Evolutionary conservation across 305 asterid species (phyloP).

Genomic region (Plantago rigida): DNA sequence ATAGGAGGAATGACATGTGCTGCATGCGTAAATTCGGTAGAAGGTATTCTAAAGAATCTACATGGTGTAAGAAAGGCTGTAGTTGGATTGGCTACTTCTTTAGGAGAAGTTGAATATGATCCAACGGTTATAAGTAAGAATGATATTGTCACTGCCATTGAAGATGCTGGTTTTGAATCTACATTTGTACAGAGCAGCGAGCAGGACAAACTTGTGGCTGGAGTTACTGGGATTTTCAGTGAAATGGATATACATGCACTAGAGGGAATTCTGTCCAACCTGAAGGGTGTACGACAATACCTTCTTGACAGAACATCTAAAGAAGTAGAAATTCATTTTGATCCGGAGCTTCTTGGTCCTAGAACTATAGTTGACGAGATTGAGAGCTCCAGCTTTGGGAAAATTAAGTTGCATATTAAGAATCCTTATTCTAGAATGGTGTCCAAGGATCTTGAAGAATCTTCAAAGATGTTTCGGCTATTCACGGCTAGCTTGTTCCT

Average conservation of each 20-base stretch:
- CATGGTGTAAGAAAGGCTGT: conserved; percentile 82
- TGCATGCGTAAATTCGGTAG: conserved; percentile 93
- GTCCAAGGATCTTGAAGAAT: conserved; percentile 78
- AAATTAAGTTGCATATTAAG: conserved; percentile 62
- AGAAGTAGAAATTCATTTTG: conserved; percentile 72
- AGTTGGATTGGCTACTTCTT: conserved; percentile 84
- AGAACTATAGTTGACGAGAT: conserved; percentile 73
- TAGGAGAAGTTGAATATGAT: conserved; percentile 93
- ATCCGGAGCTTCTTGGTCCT: conserved; percentile 83
- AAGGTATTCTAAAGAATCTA: conserved; percentile 65
- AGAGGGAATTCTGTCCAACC: conserved; percentile 55
- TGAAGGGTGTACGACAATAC: conserved; percentile 75
- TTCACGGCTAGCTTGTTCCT: conserved; percentile 75
- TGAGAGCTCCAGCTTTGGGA: conserved; percentile 59
- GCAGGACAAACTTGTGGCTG: conserved; percentile 75
- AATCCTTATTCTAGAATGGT: conserved; percentile 81
- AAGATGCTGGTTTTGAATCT: conserved; percentile 98
- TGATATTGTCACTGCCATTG: conserved; percentile 67
- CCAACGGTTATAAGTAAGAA: conserved; percentile 59
- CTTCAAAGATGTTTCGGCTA: conserved; percentile 80
- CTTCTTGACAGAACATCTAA: conserved; percentile 41
- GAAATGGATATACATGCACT: conserved; percentile 62
- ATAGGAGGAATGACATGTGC: conserved; percentile 99
- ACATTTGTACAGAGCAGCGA: conserved; percentile 87
- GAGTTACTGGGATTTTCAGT: conserved; percentile 56